These are phyloP conservation scores for Vitis hybrid DNA, from an alignment of 177 flowering plant genomes.

Conservation along the genomic window DNA sequence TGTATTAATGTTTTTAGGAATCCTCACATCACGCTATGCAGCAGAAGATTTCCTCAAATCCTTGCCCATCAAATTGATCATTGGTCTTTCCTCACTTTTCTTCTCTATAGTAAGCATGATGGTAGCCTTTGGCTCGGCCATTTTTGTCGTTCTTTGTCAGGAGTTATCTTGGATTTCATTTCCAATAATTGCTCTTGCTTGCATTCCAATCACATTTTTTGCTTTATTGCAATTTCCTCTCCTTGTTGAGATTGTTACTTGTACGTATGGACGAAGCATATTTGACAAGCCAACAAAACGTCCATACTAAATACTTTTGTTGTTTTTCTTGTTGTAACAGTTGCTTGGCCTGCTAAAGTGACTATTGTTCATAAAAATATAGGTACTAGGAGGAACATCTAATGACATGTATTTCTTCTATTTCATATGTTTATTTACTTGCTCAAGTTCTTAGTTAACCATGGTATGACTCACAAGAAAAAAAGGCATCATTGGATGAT, in stretches of 20 bases:
- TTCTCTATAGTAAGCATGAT: conserved; percentile 10
- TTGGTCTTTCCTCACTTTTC: conserved; percentile 10
- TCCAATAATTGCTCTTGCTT: conserved; percentile 1
- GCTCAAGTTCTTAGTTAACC: too few relatives aligned
- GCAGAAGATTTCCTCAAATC: conserved; percentile 18
- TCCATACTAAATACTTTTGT: too few relatives aligned
- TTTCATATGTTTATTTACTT: too few relatives aligned
- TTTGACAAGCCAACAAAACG: background rate
- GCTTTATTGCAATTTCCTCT: background rate
- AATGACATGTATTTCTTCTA: too few relatives aligned
- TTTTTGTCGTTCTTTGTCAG: background rate
- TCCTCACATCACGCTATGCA: conserved; percentile 22
- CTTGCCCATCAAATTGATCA: conserved; percentile 6
- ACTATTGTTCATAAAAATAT: too few relatives aligned
- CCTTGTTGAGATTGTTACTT: background rate
- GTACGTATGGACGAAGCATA: background rate
- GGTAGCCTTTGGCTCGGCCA: background rate
- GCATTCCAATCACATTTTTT: conserved; percentile 1
- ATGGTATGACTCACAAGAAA: too few relatives aligned
- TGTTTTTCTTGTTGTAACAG: too few relatives aligned
- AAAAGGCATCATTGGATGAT: too few relatives aligned
- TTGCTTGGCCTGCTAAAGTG: too few relatives aligned
- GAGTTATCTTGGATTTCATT: background rate
- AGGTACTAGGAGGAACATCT: too few relatives aligned
- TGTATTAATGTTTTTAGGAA: conserved; percentile 27